phyloP scores from a whole-genome alignment of 192 early-diverging fungal species.

The Rhizophagus sp. region DNA sequence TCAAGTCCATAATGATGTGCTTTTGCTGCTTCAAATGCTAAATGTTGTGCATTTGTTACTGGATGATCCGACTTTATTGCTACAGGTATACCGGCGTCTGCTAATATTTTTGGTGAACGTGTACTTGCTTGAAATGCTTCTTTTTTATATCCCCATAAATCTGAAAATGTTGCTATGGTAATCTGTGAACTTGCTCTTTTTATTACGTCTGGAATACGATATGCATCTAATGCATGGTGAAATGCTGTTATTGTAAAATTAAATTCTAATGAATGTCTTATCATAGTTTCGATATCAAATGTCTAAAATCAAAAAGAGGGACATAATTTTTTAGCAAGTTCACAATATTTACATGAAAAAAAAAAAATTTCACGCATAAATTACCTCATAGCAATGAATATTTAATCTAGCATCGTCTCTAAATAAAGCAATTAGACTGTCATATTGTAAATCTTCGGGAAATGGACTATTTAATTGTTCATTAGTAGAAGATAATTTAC shows the following conservation, averaged over 20 bases:
- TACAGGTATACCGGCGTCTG: slow-evolving; percentile 70
- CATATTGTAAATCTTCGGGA: slow-evolving; percentile 61
- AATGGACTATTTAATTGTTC: slow-evolving; percentile 51
- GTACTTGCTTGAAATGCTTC: slow-evolving; percentile 74
- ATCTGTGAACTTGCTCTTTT: slow-evolving; percentile 60
- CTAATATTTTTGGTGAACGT: slow-evolving; percentile 57
- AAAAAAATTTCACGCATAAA: background rate
- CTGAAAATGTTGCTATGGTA: slow-evolving; percentile 70
- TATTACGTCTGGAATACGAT: slow-evolving; percentile 64
- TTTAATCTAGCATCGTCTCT: slow-evolving; percentile 70
- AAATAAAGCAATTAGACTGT: slow-evolving; percentile 65
- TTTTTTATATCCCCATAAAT: slow-evolving; percentile 71
- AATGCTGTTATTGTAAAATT: slow-evolving; percentile 71
- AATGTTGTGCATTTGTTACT: slow-evolving; percentile 69
- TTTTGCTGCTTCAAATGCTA: slow-evolving; percentile 79
- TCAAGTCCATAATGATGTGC: slow-evolving; percentile 71
- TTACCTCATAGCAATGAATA: slow-evolving; percentile 68
- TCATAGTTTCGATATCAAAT: slow-evolving; percentile 71
- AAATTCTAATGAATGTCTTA: slow-evolving; percentile 72
- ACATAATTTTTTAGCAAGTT: no score
- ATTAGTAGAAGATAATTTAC: slow-evolving; percentile 23
- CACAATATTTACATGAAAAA: background rate
- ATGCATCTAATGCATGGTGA: slow-evolving; percentile 81
- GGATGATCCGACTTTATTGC: slow-evolving; percentile 81
- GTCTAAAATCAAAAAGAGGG: slow-evolving; percentile 28